A percentile compares a stretch with the other conserved stretches of the same genome.
These are phyloP conservation scores for Aspergillus tamarii DNA, from an alignment of 2,329 filamentous ascomycete genomes.

Conservation along the genomic window DNA sequence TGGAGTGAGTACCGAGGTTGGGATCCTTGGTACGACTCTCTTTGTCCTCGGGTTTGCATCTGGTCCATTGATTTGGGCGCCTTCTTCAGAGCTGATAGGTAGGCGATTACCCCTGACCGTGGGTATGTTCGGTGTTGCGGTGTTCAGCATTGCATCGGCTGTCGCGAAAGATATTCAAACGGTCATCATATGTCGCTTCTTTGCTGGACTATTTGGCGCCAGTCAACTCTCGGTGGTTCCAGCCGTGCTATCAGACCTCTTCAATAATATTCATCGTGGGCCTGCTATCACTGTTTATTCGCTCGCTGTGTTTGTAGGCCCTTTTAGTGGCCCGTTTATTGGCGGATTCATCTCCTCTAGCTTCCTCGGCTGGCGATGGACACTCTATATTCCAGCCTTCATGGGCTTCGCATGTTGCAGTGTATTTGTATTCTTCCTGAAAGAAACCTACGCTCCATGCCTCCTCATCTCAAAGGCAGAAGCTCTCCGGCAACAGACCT, in stretches of 20 bases:
- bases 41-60: conserved; percentile 58
- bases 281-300: conserved; percentile 50
- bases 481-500: conserved; percentile 52
- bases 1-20: conserved; percentile 45
- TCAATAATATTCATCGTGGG: conserved; percentile 46
- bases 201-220: conserved; percentile 49
- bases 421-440: conserved; percentile 44
- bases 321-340: conserved; percentile 51
- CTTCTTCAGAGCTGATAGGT: conserved; percentile 62
- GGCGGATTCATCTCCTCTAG: conserved; percentile 55
- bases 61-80: conserved; percentile 66
- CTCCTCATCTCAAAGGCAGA: conserved; percentile 57
- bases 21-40: conserved; percentile 49
- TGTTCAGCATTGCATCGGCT: conserved; percentile 52
- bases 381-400: conserved; percentile 52
- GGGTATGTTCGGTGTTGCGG: conserved; percentile 42
- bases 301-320: conserved; percentile 52
- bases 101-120: conserved; percentile 55
- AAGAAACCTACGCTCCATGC: conserved; percentile 58
- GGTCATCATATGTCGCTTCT: conserved; percentile 49
- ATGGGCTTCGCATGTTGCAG: conserved; percentile 52
- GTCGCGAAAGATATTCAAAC: conserved; percentile 43
- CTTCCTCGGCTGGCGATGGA: conserved; percentile 54
- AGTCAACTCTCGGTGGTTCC: conserved; percentile 49
- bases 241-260: conserved; percentile 52